Evolutionary conservation across 345 rosid genomes (phyloP), one percentile per base, ranked within the genome.

Genomic region (Euphorbia peplus): DNA sequence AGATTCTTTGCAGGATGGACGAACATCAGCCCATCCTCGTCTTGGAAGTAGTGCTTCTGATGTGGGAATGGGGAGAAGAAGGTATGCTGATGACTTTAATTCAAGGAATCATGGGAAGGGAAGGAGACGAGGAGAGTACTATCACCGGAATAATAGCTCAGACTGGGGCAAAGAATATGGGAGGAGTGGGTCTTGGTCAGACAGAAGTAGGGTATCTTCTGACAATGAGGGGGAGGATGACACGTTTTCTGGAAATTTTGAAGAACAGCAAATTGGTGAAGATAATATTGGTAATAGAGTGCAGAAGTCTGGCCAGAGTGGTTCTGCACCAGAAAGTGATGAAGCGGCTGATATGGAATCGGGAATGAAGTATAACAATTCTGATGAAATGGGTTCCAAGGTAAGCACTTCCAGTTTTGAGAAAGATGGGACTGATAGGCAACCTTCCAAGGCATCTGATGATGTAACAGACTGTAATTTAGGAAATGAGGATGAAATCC

Each of bases 131-230:
- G 86, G 86, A 30, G 93, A 86, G 54, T 75, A 82, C 56, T 73
- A 81, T 28, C 30, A 64, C 46, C 85, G 80, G 64, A 73, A 77
- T 67, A 73, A 78, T 67, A 79, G 85, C 55, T 83, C 83, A 1
- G 97, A 90, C 56, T 89, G 83, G 76, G 84, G 85, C 64, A 81
- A 85, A 77, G 96, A 86, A 22, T 77, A 83, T 54, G 91, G 89
- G 70, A 86, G 93, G 80, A 83, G 79, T 30, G 85, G 88, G 2
- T 82, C 97, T 26, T 87, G 90, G 90, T 86, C 92, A 2, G 96
- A 88, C 53, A 81, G 85, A 62, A 79, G 42, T 80, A 82, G 80
- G 74, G 76, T 53, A 30, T 83, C 89, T 63, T 84, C 78, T 46
- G 87, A 87, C 53, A 78, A 62, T 14, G 96, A 83, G 29, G 71